Conservation (phyloP, 2,329 filamentous ascomycete genomes). For the Aurifilum marmelostoma region DNA sequence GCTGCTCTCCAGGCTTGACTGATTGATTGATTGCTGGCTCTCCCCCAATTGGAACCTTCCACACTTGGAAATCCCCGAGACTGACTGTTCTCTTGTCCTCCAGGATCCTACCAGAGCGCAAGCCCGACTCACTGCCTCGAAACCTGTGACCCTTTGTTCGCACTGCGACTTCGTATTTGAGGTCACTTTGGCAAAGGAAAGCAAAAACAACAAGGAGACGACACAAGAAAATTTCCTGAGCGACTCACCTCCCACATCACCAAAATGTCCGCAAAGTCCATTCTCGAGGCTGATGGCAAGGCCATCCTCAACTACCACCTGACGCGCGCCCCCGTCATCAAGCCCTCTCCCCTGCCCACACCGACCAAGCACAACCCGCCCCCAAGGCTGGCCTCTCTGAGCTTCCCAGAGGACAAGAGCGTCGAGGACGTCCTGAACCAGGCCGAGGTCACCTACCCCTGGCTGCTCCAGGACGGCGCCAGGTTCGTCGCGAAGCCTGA, state of each 20-base stretch:
- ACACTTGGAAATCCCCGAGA: constrained; percentile 23
- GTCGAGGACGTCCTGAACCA: constrained; percentile 86
- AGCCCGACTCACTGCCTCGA: constrained; percentile 18
- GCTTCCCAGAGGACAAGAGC: constrained; percentile 88
- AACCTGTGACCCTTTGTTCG: constrained; percentile 20
- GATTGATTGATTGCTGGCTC: not conserved
- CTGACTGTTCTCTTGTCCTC: constrained; percentile 20
- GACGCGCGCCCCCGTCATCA: constrained; percentile 95
- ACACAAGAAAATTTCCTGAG: constrained; percentile 26
- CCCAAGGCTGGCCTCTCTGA: constrained; percentile 84
- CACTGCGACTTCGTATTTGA: constrained; percentile 29
- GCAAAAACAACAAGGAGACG: constrained; percentile 17
- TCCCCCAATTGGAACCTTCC: constrained; percentile 5
- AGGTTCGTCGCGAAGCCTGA: constrained; percentile 98
- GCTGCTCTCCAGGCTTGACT: not conserved
- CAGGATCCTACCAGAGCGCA: constrained; percentile 18
- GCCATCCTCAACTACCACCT: constrained; percentile 99
- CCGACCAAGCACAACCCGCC: constrained; percentile 89
- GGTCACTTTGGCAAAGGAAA: constrained; percentile 21
- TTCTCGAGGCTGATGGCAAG: constrained; percentile 99
- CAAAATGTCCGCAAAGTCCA: constrained; percentile 92
- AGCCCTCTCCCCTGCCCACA: constrained; percentile 88
- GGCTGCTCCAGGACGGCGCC: constrained; percentile 80
- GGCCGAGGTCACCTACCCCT: constrained; percentile 95
- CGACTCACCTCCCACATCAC: constrained; percentile 28